A percentile compares a stretch with the other conserved stretches of the same genome.
These are phyloP conservation scores for Globisporangium rhizosaccharum DNA, from an alignment of 352 stramenopile species.

Conservation along the genomic window DNA sequence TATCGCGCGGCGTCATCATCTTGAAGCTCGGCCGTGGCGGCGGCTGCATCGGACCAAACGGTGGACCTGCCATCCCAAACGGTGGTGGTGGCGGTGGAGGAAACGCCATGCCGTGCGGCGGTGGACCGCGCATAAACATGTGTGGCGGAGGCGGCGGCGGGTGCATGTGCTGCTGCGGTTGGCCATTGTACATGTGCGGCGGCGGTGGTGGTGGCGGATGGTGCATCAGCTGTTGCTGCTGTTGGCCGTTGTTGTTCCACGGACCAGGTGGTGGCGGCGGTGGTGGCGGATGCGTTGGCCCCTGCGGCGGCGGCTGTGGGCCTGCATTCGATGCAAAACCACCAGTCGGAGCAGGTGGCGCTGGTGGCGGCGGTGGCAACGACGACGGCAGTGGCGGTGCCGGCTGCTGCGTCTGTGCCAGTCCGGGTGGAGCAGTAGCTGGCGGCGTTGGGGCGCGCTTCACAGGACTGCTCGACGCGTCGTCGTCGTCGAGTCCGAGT, in stretches of 20 bases:
- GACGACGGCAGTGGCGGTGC: conserved; percentile 16
- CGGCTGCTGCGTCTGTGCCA: background rate
- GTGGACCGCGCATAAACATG: conserved; percentile 34
- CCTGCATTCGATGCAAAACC: no score
- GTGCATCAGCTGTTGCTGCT: conserved; percentile 15
- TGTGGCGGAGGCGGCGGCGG: conserved; percentile 20
- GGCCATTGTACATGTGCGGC: conserved; percentile 23
- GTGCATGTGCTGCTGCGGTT: conserved; percentile 30
- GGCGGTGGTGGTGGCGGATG: conserved; percentile 14
- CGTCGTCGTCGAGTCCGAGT: conserved; percentile 72
- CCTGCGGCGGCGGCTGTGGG: background rate
- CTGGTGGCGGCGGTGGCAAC: conserved; percentile 9
- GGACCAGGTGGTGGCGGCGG: conserved; percentile 17
- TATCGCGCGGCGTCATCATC: conserved; percentile 83
- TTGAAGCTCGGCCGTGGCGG: conserved; percentile 57
- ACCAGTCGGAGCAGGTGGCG: conserved; percentile 4
- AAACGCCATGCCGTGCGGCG: conserved; percentile 31
- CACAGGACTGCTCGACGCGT: conserved; percentile 15
- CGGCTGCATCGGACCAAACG: conserved; percentile 18
- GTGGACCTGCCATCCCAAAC: conserved; percentile 8
- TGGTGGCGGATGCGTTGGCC: background rate
- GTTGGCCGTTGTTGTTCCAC: conserved; percentile 26
- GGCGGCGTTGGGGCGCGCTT: conserved; percentile 7
- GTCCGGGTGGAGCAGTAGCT: conserved; percentile 2
- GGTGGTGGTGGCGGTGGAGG: conserved; percentile 12